phyloP scores from a whole-genome alignment of 2,329 filamentous ascomycete species.

The Calonectria henricotiae region DNA sequence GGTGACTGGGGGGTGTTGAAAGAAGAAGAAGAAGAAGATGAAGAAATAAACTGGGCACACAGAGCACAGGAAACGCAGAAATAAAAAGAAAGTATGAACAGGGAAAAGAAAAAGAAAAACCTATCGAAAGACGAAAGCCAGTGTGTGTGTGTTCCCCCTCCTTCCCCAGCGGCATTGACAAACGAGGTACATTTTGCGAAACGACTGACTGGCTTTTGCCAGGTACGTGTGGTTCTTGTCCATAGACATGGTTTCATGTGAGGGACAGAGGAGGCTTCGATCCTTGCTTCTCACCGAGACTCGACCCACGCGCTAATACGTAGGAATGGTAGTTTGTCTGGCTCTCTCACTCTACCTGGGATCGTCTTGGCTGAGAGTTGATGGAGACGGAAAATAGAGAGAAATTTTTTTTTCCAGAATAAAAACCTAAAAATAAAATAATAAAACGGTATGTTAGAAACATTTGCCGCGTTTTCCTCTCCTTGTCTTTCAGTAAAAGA shows the following conservation, averaged over 20 bases:
- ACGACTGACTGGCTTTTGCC: constrained; percentile 8
- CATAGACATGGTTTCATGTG: constrained; percentile 31
- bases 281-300: constrained; percentile 19
- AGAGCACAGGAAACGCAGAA: constrained; percentile 12
- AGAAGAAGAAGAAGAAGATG: not conserved
- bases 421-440: no score
- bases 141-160: not conserved
- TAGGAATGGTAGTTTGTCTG: constrained; percentile 1
- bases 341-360: constrained; percentile 1
- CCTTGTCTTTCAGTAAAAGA: constrained; percentile 2
- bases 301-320: constrained; percentile 24
- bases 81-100: constrained; percentile 23
- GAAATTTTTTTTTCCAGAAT: no score
- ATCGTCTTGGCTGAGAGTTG: constrained; percentile 11
- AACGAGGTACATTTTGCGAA: constrained; percentile 32
- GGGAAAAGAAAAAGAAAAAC: constrained; percentile 38
- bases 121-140: constrained; percentile 2
- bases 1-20: constrained; percentile 16
- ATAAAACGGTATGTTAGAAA: not conserved
- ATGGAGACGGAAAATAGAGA: not conserved
- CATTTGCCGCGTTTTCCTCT: constrained; percentile 10
- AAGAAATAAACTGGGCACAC: constrained; percentile 16
- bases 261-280: constrained; percentile 23
- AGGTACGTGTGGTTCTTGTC: constrained; percentile 19
- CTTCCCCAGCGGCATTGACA: not conserved